Conservation (phyloP, 371 early-diverging fungal species). For the Mucor indicus region DNA sequence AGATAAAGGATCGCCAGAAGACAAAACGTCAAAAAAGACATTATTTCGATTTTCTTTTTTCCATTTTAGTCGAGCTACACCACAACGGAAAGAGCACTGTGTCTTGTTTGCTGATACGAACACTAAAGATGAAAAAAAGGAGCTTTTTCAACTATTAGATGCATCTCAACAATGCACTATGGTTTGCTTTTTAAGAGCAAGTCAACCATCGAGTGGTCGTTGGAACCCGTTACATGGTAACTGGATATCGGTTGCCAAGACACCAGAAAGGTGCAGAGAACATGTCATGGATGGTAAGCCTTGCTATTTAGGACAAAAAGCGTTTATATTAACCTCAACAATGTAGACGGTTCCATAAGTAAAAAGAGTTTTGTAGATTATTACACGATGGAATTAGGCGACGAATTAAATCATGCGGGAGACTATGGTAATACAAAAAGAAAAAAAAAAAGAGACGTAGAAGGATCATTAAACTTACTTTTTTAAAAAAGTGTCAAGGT, state of each 20-base stretch:
- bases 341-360: too few species aligned
- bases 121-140: background rate
- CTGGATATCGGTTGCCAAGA: conserved; percentile 17
- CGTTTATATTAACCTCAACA: too few species aligned
- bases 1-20: background rate
- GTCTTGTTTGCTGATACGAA: conserved; percentile 10
- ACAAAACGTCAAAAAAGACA: background rate
- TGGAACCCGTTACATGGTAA: conserved; percentile 20
- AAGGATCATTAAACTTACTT: background rate
- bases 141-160: too few species aligned
- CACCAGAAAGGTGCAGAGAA: conserved; percentile 17
- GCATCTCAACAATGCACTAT: conserved; percentile 18
- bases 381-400: conserved; percentile 18
- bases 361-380: too few species aligned
- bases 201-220: too few species aligned
- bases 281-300: too few species aligned
- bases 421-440: conserved; percentile 22
- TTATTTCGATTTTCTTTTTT: conserved; percentile 1
- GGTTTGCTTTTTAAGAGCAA: conserved; percentile 21
- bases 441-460: too few species aligned
- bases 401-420: conserved; percentile 11
- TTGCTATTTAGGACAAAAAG: too few species aligned
- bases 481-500: conserved; percentile 8
- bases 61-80: conserved; percentile 3
- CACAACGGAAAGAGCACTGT: conserved; percentile 18